Evolutionary conservation across 75 land plant species (phyloP), one percentile per base, ranked within the genome.

Genomic region (Azolla pinnata): DNA sequence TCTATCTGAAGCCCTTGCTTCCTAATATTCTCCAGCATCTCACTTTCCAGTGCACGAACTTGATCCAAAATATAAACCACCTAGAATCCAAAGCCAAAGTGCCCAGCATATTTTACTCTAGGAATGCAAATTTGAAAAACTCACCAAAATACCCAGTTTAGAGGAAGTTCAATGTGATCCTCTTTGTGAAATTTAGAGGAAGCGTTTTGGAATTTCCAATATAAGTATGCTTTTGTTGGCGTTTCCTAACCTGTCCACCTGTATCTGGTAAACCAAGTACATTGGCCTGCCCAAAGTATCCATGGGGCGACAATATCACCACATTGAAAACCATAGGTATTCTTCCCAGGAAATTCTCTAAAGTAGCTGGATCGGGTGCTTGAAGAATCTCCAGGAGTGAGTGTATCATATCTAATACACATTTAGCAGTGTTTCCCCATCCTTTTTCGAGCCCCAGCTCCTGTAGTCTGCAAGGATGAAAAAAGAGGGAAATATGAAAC

Each of bases 31-130:
- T 58, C 63, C 8, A 85, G 75, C 64, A 90, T 44, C 59, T 85
- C 90, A 29, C 68, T 80, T 62, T 90, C 96, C 38, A 90, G 25
- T n/a, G 90, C 96, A 54, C 62, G 66, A 4, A 90, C 96, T 82
- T 90, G 90, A 62, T 90, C 96, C 31, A 90, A 54, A 68, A 90
- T 90, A 61, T 90, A 90, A 30, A 90, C 96, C 30, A 90, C 77
- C 96, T 88, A 67, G n/a, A n/a, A n/a, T n/a, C 58, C 16, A 12
- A 46, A 18, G 21, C 7, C 1, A 7, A 46, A 46, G 14, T 18
- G 20, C 20, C 20, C 20, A 19, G 5, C 14, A 14, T 8, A 18
- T 46, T 46, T 21, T 46, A 18, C 48, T 46, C 18, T 19, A 46
- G 20, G 18, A 4, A 14, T 49, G 30, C 23, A 31, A 53, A 27